Evolutionary conservation across 2,329 filamentous ascomycete species (phyloP), one percentile per base, ranked within the genome.

Genomic region (Trichoderma asperellum): DNA sequence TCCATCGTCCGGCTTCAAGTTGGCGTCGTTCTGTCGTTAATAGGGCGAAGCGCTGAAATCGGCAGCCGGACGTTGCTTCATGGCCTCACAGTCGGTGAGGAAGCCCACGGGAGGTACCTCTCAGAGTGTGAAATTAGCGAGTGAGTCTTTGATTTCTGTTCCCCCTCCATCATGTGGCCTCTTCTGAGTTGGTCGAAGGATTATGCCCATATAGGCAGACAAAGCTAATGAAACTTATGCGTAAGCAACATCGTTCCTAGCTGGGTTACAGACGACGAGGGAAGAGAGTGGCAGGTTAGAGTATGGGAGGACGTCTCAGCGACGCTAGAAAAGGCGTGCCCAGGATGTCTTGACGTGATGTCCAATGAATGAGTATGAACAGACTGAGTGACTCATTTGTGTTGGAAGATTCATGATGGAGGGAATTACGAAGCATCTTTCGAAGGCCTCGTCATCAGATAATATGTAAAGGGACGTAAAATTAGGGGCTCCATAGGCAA

Each of bases 61-160:
- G 76, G 76, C 0, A 76, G 74, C 58, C 74, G 77, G 10, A 77
- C 73, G 1, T 70, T 77, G 24, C 62, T 78, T 29, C 70, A 73
- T 58, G 76, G 70, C 2, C 69, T 74, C 2, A 62, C 72, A 7
- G 74, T 72, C 0, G 74, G 75, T 2, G 60, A 70, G 52, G 74
- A 77, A 60, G 75, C 74, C 49, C 76, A 79, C n/a, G 77, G 76
- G 0, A 61, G 71, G 18, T 71, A 74, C n/a, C 40, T 77, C 5
- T 71, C 71, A 4, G 73, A 73, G 18, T 77, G 76, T 35, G 59
- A 73, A 21, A 73, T 77, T 40, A 71, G 63, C 56, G 75, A 77
- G 74, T 76, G 55, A 74, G 76, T 49, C 73, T 63, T 18, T 18
- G 12, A 10, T 37, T 32, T 49, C 14, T 6, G 16, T 18, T 5